Evolutionary conservation across 2,329 filamentous ascomycete genomes (phyloP).

Genomic region (Basipetospora chlamydospora): DNA sequence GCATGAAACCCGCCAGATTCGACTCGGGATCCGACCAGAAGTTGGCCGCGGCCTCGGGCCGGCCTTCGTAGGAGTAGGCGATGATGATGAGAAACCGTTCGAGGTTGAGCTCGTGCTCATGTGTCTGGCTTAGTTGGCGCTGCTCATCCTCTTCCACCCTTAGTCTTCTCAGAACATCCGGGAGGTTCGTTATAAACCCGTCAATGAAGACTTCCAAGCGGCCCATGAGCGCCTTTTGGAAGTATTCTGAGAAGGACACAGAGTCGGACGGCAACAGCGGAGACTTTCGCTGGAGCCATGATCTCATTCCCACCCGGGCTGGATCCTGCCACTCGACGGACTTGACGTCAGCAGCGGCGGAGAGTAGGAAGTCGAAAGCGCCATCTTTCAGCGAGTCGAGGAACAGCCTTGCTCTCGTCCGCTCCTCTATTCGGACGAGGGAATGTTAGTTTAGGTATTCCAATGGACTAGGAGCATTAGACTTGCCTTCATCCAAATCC

Average conservation of each 20-base stretch:
- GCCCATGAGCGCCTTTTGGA: conserved; percentile 60
- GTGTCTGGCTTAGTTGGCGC: conserved; percentile 48
- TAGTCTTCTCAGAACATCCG: conserved; percentile 74
- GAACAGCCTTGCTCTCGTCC: conserved; percentile 57
- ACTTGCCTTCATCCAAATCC: conserved; percentile 43
- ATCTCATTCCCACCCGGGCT: conserved; percentile 65
- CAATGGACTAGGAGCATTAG: too few relatives aligned
- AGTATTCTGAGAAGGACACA: conserved; percentile 53
- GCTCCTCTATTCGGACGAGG: conserved; percentile 40
- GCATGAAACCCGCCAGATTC: conserved; percentile 85
- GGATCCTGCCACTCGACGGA: conserved; percentile 78
- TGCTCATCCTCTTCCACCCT: conserved; percentile 85
- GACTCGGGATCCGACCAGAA: conserved; percentile 92
- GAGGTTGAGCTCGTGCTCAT: conserved; percentile 58
- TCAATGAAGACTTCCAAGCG: conserved; percentile 81
- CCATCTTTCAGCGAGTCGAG: conserved; percentile 70
- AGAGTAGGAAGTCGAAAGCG: conserved; percentile 81
- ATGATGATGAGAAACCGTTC: conserved; percentile 89
- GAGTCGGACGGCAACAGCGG: conserved; percentile 53
- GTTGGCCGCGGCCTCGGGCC: conserved; percentile 67
- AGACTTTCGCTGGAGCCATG: conserved; percentile 71
- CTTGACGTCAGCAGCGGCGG: conserved; percentile 68
- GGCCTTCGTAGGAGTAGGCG: conserved; percentile 77
- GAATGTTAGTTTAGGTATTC: conserved; percentile 2
- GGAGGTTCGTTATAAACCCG: conserved; percentile 87